A percentile compares a stretch with the other conserved stretches of the same genome.
phyloP scores from a whole-genome alignment of 805 yeast species.

The Yarrowia sp. region DNA sequence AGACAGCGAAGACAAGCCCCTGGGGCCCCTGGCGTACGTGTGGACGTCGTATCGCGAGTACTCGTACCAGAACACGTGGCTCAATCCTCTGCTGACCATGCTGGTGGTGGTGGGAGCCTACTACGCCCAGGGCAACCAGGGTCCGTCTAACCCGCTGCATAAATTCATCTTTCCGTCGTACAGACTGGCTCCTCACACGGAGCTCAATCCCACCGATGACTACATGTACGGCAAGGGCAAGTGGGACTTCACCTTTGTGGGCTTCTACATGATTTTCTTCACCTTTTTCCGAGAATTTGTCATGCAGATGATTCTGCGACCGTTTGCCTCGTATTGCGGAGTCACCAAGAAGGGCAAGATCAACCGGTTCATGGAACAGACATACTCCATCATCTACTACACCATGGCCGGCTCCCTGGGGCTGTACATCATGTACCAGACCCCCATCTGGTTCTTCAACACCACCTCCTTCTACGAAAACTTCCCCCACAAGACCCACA shows the following conservation, averaged over 20 bases:
- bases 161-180: constrained; percentile 65
- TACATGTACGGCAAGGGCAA: constrained; percentile 78
- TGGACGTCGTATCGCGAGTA: constrained; percentile 58
- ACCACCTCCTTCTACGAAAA: constrained; percentile 74
- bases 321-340: constrained; percentile 58
- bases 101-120: constrained; percentile 39
- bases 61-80: constrained; percentile 61
- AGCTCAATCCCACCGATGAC: constrained; percentile 51
- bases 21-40: constrained; percentile 38
- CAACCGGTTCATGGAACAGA: constrained; percentile 88
- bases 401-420: constrained; percentile 83
- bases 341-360: constrained; percentile 53
- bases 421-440: constrained; percentile 75
- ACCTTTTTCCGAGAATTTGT: constrained; percentile 86
- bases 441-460: constrained; percentile 86
- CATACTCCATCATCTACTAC: constrained; percentile 78
- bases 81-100: constrained; percentile 57
- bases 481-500: constrained; percentile 81
- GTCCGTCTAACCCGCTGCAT: constrained; percentile 58
- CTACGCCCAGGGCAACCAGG: constrained; percentile 56
- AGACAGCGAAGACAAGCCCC: not conserved
- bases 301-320: constrained; percentile 77
- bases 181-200: constrained; percentile 36
- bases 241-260: constrained; percentile 75
- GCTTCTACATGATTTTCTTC: constrained; percentile 78